Conservation (phyloP, 805 yeast species). For the Myxozyma sirexii region DNA sequence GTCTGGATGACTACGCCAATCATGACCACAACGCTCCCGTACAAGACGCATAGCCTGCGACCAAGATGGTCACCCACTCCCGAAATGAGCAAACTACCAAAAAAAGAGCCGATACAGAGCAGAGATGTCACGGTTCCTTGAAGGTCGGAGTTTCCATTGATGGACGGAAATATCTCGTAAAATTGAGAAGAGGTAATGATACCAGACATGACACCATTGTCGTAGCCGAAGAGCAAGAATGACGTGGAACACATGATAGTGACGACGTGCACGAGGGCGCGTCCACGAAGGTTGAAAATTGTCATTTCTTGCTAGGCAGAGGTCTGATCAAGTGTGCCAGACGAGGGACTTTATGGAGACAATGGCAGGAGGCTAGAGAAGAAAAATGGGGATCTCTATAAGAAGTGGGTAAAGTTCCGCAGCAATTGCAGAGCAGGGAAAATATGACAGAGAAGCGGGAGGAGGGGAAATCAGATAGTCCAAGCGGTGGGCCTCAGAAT, state of each 20-base stretch:
- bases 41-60: constrained; percentile 62
- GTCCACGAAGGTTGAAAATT: too few species aligned
- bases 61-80: constrained; percentile 63
- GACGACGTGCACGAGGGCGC: constrained; percentile 51
- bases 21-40: constrained; percentile 59
- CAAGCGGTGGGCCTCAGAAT: too few species aligned
- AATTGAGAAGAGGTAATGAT: constrained; percentile 26
- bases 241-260: constrained; percentile 67
- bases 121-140: constrained; percentile 38
- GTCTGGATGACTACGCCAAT: constrained; percentile 64
- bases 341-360: too few species aligned
- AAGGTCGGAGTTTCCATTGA: constrained; percentile 10
- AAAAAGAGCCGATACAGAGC: constrained; percentile 75
- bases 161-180: constrained; percentile 17
- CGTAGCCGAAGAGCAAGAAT: constrained; percentile 72
- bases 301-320: too few species aligned
- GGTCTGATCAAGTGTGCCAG: too few species aligned
- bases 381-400: too few species aligned
- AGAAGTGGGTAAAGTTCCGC: too few species aligned
- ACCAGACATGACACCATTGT: constrained; percentile 71
- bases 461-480: too few species aligned
- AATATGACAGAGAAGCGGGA: too few species aligned
- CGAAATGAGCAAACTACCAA: constrained; percentile 68
- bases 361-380: too few species aligned
- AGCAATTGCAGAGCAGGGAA: too few species aligned